These are phyloP conservation scores for Fusarium sp. DNA, from an alignment of 2,329 filamentous ascomycete genomes.

Conservation along the genomic window DNA sequence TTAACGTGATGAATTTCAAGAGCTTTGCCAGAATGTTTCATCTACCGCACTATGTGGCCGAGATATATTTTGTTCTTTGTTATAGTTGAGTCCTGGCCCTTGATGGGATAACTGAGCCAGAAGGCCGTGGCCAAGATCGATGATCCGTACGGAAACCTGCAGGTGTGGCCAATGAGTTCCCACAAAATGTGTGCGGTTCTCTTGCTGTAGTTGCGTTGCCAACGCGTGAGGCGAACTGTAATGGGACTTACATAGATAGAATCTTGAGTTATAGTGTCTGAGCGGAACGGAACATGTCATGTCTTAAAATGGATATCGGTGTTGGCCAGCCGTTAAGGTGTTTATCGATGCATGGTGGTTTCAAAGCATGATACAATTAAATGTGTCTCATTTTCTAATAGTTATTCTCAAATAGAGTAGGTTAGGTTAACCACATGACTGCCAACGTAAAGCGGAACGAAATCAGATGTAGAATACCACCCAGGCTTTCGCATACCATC, in stretches of 20 bases:
- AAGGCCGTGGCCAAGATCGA: neutral
- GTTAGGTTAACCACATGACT: neutral
- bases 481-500: neutral
- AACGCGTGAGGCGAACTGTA: neutral
- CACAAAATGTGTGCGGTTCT: fast-evolving
- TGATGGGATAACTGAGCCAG: too few relatives aligned
- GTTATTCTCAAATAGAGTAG: neutral
- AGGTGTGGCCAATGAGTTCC: neutral
- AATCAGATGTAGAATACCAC: neutral
- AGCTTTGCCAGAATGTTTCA: neutral
- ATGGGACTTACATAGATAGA: fast-evolving
- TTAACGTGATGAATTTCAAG: neutral
- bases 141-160: neutral
- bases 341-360: neutral
- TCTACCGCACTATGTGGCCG: neutral
- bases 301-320: fast-evolving
- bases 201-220: neutral
- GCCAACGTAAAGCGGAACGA: neutral
- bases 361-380: neutral
- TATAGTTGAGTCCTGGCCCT: too few relatives aligned
- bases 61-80: neutral
- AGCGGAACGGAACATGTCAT: neutral
- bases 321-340: fast-evolving
- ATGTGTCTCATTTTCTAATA: neutral
- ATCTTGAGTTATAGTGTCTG: neutral